These are phyloP conservation scores for Chaetomium olivaceum DNA, from an alignment of 2,329 filamentous ascomycete genomes.

Conservation along the genomic window DNA sequence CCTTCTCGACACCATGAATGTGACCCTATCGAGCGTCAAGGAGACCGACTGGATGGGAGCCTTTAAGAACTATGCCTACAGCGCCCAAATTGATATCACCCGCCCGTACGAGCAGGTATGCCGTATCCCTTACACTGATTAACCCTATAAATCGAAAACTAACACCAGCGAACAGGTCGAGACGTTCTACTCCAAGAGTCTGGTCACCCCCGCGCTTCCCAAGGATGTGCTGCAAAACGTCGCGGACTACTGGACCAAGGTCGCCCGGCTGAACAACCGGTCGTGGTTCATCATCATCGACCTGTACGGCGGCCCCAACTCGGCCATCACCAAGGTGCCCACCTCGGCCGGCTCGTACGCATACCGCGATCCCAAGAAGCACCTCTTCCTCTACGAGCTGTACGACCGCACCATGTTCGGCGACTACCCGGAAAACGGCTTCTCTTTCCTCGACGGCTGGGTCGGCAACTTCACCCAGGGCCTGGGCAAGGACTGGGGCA, in stretches of 20 bases:
- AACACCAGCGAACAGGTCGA: slow-evolving; percentile 28
- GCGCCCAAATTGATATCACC: slow-evolving; percentile 34
- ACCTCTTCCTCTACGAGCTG: slow-evolving; percentile 54
- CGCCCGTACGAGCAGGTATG: slow-evolving; percentile 30
- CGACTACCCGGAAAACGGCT: slow-evolving; percentile 41
- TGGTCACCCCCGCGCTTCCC: slow-evolving; percentile 35
- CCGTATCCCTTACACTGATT: neutral
- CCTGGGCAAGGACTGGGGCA: slow-evolving; percentile 44
- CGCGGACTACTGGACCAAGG: slow-evolving; percentile 35
- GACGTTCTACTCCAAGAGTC: slow-evolving; percentile 38
- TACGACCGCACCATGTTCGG: slow-evolving; percentile 41
- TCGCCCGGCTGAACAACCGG: slow-evolving; percentile 30
- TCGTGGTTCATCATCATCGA: slow-evolving; percentile 41
- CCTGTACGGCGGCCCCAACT: slow-evolving; percentile 41
- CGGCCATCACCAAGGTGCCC: slow-evolving; percentile 38
- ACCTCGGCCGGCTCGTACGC: slow-evolving; percentile 40
- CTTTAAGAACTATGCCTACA: slow-evolving; percentile 38
- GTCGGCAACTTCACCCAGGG: slow-evolving; percentile 39
- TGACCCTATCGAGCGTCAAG: slow-evolving; percentile 29
- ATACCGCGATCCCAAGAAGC: slow-evolving; percentile 39
- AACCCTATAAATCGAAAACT: neutral
- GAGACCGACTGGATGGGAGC: slow-evolving; percentile 35
- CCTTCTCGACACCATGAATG: slow-evolving; percentile 31
- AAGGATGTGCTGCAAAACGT: slow-evolving; percentile 31
- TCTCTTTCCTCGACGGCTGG: slow-evolving; percentile 45